These are phyloP conservation scores for Symbiotaphrina buchneri DNA, from an alignment of 495 filamentous ascomycete genomes.

Conservation along the genomic window DNA sequence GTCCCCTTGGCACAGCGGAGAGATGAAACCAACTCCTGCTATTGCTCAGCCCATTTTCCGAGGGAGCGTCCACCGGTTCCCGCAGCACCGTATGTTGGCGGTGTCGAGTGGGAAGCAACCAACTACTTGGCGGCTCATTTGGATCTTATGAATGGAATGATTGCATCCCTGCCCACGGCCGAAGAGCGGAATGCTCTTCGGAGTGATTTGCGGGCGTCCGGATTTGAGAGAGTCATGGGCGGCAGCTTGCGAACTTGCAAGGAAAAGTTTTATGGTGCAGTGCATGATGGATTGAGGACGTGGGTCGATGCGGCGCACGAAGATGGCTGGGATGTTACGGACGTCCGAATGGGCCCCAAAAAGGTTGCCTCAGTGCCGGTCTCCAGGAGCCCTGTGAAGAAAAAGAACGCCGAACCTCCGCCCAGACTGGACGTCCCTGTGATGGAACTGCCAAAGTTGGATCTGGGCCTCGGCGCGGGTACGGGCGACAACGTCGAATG, in stretches of 20 bases:
- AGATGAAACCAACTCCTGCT: slow-evolving; percentile 7
- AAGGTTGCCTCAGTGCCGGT: too few species aligned
- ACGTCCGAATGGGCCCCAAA: slow-evolving; percentile 62
- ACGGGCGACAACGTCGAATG: too few species aligned
- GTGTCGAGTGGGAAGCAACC: slow-evolving; percentile 97
- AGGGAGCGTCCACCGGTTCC: slow-evolving; percentile 74
- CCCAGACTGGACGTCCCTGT: too few species aligned
- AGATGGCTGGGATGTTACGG: slow-evolving; percentile 65
- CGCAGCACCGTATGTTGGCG: slow-evolving; percentile 88
- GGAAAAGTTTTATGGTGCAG: slow-evolving; percentile 82
- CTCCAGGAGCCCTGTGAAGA: too few species aligned
- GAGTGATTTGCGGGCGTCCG: slow-evolving; percentile 52
- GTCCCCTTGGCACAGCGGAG: slow-evolving; percentile 31
- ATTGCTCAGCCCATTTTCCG: slow-evolving; percentile 43
- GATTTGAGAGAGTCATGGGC: slow-evolving; percentile 83
- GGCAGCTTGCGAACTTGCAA: slow-evolving; percentile 73
- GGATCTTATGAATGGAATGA: slow-evolving; percentile 75
- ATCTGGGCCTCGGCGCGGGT: too few species aligned
- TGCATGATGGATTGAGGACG: slow-evolving; percentile 70
- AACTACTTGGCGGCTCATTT: slow-evolving; percentile 86
- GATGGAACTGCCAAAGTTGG: too few species aligned
- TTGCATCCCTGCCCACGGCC: slow-evolving; percentile 56
- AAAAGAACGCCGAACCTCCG: too few species aligned
- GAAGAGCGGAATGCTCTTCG: slow-evolving; percentile 63
- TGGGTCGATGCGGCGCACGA: slow-evolving; percentile 77